Percentiles rank a stretch among this genome's conserved stretches.
These are phyloP conservation scores for Paraconiothyrium sp. DNA, from an alignment of 2,329 filamentous ascomycete species.

Conservation along the genomic window DNA sequence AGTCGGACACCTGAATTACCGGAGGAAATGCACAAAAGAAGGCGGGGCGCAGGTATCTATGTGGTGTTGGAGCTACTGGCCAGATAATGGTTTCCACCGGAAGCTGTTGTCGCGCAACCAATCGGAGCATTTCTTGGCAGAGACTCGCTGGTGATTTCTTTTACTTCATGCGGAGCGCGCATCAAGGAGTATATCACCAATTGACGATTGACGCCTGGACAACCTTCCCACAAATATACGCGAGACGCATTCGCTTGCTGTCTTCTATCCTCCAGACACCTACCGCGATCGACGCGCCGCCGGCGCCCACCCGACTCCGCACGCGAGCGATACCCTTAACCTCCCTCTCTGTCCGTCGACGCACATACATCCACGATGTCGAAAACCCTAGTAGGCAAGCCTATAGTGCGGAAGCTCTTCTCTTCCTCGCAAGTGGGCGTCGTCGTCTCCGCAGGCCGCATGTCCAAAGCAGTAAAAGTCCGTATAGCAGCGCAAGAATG, in stretches of 20 bases:
- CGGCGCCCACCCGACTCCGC: constrained; percentile 20
- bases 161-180: constrained; percentile 28
- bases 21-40: background rate
- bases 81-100: too few relatives aligned
- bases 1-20: background rate
- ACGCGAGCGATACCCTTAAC: constrained; percentile 17
- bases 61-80: constrained; percentile 26
- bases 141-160: constrained; percentile 26
- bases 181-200: constrained; percentile 19
- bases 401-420: constrained; percentile 39
- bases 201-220: constrained; percentile 20
- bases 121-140: constrained; percentile 40
- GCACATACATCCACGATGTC: constrained; percentile 29
- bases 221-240: background rate
- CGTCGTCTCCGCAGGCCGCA: constrained; percentile 79
- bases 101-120: constrained; percentile 23
- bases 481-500: constrained; percentile 75
- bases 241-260: constrained; percentile 34
- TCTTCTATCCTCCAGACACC: constrained; percentile 3
- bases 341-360: constrained; percentile 19
- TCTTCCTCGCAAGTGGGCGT: constrained; percentile 62
- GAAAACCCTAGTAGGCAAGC: constrained; percentile 35
- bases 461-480: constrained; percentile 83
- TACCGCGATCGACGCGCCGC: constrained; percentile 19
- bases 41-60: constrained; percentile 15